These are phyloP conservation scores for Oidiodendron maius DNA, from an alignment of 495 filamentous ascomycete species.

Conservation along the genomic window DNA sequence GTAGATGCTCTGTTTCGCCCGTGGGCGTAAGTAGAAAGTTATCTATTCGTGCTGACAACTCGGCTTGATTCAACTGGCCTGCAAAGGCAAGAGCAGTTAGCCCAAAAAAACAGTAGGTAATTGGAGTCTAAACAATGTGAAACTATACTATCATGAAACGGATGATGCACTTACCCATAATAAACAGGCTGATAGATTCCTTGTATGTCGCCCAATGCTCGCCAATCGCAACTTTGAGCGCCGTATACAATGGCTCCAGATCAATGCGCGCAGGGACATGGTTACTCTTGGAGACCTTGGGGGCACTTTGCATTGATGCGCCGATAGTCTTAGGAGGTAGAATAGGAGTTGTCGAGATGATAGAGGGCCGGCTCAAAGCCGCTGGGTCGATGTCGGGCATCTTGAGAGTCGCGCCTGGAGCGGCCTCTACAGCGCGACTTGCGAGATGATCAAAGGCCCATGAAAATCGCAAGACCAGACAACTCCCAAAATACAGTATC, in stretches of 20 bases:
- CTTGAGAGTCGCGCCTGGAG: slow-evolving; percentile 18
- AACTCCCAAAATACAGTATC: slow-evolving; percentile 9
- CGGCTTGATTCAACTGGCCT: slow-evolving; percentile 39
- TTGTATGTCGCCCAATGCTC: slow-evolving; percentile 90
- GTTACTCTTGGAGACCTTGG: slow-evolving; percentile 59
- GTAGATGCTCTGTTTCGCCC: slow-evolving; percentile 69
- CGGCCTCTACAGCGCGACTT: slow-evolving; percentile 17
- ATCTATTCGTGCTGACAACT: slow-evolving; percentile 72
- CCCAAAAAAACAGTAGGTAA: no score
- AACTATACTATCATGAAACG: no score
- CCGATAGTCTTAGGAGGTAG: slow-evolving; percentile 56
- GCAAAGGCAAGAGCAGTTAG: slow-evolving; percentile 11
- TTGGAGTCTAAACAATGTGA: no score
- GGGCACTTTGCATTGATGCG: slow-evolving; percentile 46
- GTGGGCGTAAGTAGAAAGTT: slow-evolving; percentile 61
- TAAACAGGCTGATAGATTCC: slow-evolving; percentile 69
- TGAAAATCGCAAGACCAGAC: slow-evolving; percentile 11
- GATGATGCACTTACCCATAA: slow-evolving; percentile 61
- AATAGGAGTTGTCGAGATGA: slow-evolving; percentile 54
- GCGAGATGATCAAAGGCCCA: slow-evolving; percentile 13
- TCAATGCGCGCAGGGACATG: slow-evolving; percentile 75
- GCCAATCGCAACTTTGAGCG: slow-evolving; percentile 72
- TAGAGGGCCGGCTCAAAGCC: slow-evolving; percentile 61
- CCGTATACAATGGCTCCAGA: slow-evolving; percentile 81
- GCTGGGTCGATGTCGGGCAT: slow-evolving; percentile 87